Conservation (phyloP, 768 basidiomycete genomes). For the Candolleomyces efflorescens region DNA sequence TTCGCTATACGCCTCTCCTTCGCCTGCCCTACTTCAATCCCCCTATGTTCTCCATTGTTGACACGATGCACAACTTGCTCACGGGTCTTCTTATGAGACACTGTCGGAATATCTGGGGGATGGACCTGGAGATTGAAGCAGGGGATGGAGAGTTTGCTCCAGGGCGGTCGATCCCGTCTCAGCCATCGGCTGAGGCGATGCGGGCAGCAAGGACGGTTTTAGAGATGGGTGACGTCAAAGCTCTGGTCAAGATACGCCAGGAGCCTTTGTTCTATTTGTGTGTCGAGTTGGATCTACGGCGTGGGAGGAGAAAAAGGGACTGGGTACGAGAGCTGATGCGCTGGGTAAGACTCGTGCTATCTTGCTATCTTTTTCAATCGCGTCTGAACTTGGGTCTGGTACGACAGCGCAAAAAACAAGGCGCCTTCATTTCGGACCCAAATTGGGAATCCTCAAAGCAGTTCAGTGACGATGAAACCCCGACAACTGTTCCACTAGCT, state of each 20-base stretch:
- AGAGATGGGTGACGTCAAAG: too few relatives aligned
- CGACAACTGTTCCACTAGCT: too few relatives aligned
- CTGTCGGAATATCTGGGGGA: slow-evolving; percentile 6
- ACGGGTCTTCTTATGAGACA: slow-evolving; percentile 9
- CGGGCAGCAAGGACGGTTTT: background rate
- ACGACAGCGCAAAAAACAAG: background rate
- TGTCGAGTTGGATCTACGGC: background rate
- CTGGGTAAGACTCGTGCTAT: background rate
- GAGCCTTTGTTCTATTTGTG: background rate
- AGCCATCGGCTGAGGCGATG: background rate
- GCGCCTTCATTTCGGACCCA: background rate
- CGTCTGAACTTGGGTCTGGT: too few relatives aligned
- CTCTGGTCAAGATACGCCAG: background rate
- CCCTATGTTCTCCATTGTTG: slow-evolving; percentile 6
- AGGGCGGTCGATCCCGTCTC: background rate
- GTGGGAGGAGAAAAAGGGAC: background rate
- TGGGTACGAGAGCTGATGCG: background rate
- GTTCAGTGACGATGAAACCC: background rate
- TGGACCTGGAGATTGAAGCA: slow-evolving; percentile 1
- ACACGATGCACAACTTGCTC: slow-evolving; percentile 12
- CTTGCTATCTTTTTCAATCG: too few relatives aligned
- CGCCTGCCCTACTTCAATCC: slow-evolving; percentile 12
- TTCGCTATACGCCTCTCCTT: slow-evolving; percentile 10
- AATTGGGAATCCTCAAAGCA: background rate
- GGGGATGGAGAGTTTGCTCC: slow-evolving; percentile 1